These are phyloP conservation scores for Calonectria montana DNA, from an alignment of 2,329 filamentous ascomycete genomes.

Conservation along the genomic window DNA sequence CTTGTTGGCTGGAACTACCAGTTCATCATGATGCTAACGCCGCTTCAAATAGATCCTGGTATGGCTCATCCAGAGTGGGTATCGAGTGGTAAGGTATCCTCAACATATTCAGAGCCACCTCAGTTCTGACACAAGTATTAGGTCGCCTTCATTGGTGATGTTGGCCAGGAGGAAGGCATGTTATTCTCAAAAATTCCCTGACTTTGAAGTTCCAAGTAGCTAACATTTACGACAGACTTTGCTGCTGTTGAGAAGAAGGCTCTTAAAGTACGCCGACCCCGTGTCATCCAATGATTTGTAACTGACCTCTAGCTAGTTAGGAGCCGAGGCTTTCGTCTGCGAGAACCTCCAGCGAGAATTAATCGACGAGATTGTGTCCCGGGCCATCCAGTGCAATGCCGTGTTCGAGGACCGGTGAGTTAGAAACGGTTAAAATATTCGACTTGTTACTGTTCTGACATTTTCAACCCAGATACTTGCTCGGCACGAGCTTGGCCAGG, in stretches of 20 bases:
- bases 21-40: not conserved
- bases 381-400: conserved; percentile 76
- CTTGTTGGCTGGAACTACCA: not conserved
- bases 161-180: conserved; percentile 70
- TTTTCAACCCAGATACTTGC: not conserved
- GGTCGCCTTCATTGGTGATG: conserved; percentile 63
- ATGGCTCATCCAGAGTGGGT: not conserved
- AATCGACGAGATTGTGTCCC: conserved; percentile 81
- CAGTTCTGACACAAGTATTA: too few relatives aligned
- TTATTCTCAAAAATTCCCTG: too few relatives aligned
- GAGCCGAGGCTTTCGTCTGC: conserved; percentile 58
- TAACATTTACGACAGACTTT: conserved; percentile 59
- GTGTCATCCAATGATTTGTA: not conserved
- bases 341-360: conserved; percentile 77
- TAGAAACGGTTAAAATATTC: too few relatives aligned
- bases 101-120: too few relatives aligned
- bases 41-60: not conserved
- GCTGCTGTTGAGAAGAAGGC: conserved; percentile 78
- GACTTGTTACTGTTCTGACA: not conserved
- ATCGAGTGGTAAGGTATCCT: conserved; percentile 44
- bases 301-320: conserved; percentile 33
- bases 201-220: too few relatives aligned
- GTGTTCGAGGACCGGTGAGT: conserved; percentile 66
- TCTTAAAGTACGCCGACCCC: conserved; percentile 7
- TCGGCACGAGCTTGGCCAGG: conserved; percentile 69